Evolutionary conservation across 805 yeast genomes (phyloP), one percentile per base, ranked within the genome.

Genomic region (Spathaspora boniae): DNA sequence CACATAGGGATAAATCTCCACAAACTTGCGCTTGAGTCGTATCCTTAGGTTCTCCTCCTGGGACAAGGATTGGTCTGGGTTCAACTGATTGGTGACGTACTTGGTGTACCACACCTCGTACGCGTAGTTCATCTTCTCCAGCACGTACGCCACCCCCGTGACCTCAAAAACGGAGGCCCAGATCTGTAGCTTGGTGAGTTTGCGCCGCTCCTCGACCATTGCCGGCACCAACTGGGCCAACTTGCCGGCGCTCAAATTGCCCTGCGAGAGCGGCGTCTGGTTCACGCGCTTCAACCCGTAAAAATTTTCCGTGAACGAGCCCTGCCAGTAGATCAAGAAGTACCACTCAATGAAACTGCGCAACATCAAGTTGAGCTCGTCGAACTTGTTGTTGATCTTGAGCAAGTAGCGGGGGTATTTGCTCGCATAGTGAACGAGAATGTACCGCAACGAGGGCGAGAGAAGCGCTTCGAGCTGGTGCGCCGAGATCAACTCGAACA

Each of bases 261-360:
- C 19, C 29, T 50, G 43, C 1, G 67, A 50, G 12, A 65, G 47
- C 3, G 62, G 63, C 0, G 68, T 63, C 34, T 51, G 56, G 38
- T 60, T 61, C 19, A 74, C 72, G 31, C 95, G 67, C 51, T 87
- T 87, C 44, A 91, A 60, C 2, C 97, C 98, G 53, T 91, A 91
- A 53, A 91, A 91, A 52, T 85, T 84, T 56, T 91, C 97, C 0
- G 95, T 86, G 50, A 91, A 86, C 2, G 93, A 77, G 0, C 94
- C 77, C 49, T 86, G 89, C 86, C 93, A 85, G 32, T 68, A 67
- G 34, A 65, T 72, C 32, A 91, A 56, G 46, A 81, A 85, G 42
- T 74, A 70, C 67, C 78, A 78, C 56, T 93, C 97, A 2, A 91
- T 62, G 3, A 72, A 38, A 0, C 84, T 78, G 49, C 89, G 64